These are phyloP conservation scores for Suillus brevipes DNA, from an alignment of 768 basidiomycete species.

Conservation along the genomic window DNA sequence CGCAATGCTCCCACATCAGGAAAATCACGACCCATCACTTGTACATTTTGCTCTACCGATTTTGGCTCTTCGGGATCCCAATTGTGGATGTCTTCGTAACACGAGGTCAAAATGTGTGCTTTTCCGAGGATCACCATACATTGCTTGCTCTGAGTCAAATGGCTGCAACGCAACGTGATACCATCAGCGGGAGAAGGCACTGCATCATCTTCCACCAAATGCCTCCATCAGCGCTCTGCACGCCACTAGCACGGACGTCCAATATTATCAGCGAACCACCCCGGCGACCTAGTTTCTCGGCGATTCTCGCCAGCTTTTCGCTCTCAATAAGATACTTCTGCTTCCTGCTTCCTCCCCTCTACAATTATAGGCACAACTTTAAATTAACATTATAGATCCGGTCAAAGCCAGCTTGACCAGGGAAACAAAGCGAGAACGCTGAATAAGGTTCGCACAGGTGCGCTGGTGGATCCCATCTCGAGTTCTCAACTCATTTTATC, in stretches of 20 bases:
- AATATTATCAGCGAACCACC: not conserved
- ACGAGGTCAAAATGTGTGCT: not conserved
- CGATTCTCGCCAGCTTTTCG: not conserved
- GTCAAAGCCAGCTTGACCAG: not conserved
- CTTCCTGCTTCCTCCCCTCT: not conserved
- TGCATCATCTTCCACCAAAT: not conserved
- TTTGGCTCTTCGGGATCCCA: not conserved
- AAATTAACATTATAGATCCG: not conserved
- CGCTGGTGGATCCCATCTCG: not conserved
- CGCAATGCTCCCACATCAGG: not conserved
- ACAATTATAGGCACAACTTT: slow-evolving; percentile 16
- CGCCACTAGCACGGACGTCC: not conserved
- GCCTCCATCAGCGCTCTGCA: not conserved
- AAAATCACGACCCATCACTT: not conserved
- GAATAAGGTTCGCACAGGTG: not conserved
- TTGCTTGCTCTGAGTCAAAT: not conserved
- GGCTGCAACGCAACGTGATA: not conserved
- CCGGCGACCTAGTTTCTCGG: not conserved
- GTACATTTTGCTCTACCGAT: not conserved
- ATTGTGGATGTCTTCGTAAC: not conserved
- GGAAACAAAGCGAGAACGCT: not conserved
- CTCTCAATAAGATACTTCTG: not conserved
- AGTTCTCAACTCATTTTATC: not conserved
- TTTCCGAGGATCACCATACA: not conserved
- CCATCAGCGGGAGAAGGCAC: not conserved